phyloP scores from a whole-genome alignment of 2,329 filamentous ascomycete species.

The Rutstroemia sp. region DNA sequence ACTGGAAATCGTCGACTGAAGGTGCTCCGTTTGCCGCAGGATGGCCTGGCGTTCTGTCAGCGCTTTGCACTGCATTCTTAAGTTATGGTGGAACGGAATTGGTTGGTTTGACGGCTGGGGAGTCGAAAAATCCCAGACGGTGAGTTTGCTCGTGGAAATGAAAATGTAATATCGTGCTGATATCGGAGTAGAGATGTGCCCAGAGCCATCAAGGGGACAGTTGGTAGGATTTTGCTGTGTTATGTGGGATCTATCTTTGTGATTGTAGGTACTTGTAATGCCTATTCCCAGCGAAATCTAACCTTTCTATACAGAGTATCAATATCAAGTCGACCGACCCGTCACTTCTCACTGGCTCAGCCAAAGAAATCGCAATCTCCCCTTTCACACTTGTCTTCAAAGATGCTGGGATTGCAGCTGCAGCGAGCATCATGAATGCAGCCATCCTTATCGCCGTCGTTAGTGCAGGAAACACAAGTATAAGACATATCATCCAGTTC shows the following conservation, averaged over 20 bases:
- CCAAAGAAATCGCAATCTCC: conserved; percentile 66
- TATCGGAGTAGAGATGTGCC: conserved; percentile 33
- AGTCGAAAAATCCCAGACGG: conserved; percentile 38
- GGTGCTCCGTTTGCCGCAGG: background rate
- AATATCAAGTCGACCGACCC: conserved; percentile 63
- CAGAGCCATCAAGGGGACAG: conserved; percentile 73
- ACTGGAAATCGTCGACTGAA: background rate
- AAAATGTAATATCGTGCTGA: background rate
- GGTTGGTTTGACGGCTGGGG: conserved; percentile 49
- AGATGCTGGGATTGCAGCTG: conserved; percentile 53
- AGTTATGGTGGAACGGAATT: conserved; percentile 57
- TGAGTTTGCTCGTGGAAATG: background rate
- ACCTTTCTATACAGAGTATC: conserved; percentile 38
- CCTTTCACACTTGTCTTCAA: conserved; percentile 57
- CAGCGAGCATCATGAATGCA: conserved; percentile 70
- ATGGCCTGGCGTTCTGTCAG: background rate
- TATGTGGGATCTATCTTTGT: conserved; percentile 74
- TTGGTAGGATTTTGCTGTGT: conserved; percentile 75
- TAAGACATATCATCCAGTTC: conserved; percentile 29
- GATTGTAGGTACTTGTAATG: conserved; percentile 34
- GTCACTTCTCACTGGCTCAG: conserved; percentile 55
- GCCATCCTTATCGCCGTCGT: conserved; percentile 69
- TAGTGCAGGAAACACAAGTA: conserved; percentile 66
- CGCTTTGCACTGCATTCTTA: background rate
- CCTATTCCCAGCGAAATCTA: background rate